These are phyloP conservation scores for Corylus americana DNA, from an alignment of 306 rosid genomes.

Conservation along the genomic window DNA sequence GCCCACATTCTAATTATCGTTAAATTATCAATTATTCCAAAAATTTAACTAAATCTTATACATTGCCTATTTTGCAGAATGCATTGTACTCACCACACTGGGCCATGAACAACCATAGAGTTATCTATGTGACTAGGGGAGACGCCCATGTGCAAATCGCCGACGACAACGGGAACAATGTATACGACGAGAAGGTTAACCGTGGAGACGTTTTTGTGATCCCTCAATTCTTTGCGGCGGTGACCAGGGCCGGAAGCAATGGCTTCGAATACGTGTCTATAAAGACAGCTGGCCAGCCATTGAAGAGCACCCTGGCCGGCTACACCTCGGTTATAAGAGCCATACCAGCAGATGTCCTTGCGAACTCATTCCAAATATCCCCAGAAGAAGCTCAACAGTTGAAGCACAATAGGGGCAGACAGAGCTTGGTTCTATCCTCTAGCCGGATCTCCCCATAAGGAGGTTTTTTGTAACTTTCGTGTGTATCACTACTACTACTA, in stretches of 20 bases:
- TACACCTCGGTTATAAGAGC: constrained; percentile 27
- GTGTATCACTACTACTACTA: background rate
- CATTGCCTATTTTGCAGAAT: constrained; percentile 13
- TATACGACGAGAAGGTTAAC: constrained; percentile 15
- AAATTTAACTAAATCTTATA: background rate
- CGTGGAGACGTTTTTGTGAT: constrained; percentile 24
- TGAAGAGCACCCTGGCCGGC: constrained; percentile 29
- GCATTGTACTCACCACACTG: constrained; percentile 27
- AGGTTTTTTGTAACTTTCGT: background rate
- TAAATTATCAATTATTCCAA: too few species aligned
- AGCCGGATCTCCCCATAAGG: background rate
- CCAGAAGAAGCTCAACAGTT: constrained; percentile 14
- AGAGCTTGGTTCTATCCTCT: constrained; percentile 25
- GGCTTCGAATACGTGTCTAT: constrained; percentile 30
- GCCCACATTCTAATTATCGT: too few species aligned
- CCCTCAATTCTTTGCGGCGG: constrained; percentile 18
- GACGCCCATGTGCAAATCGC: constrained; percentile 28
- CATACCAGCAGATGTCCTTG: constrained; percentile 17
- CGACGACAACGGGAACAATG: constrained; percentile 21
- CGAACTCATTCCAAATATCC: constrained; percentile 22
- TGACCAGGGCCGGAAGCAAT: constrained; percentile 2
- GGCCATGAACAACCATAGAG: constrained; percentile 32
- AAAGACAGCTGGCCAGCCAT: constrained; percentile 24
- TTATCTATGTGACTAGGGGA: constrained; percentile 28
- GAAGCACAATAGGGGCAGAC: constrained; percentile 24